Evolutionary conservation across 331 rosid species (phyloP), one percentile per base, ranked within the genome.

Genomic region (Rosa hybrid): DNA sequence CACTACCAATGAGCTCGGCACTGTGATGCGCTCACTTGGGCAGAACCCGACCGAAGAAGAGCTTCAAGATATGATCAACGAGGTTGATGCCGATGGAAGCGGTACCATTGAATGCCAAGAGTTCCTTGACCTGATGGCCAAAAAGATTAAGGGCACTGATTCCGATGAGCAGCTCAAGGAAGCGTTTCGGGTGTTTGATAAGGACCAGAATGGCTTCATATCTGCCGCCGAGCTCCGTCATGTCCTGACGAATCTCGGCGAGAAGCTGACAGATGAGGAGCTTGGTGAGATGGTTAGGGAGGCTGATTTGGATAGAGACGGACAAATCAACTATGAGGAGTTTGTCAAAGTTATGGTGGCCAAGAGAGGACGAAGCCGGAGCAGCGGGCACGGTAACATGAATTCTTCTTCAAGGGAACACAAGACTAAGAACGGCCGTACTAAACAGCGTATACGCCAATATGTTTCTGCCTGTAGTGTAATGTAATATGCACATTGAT

Each of bases 231-330:
- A n/a, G 27, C 27, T 57, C 27, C 63, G 63, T n/a, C 63, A n/a
- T 57, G 63, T 57, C 27, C 63, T 57, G 63, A 20, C 27, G 5
- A 57, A 57, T n/a, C 63, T 57, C 27, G 63, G 63, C 25, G 11
- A 57, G 27, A 57, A 57, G 27, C 27, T 57, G 63, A n/a, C 63
- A 21, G 63, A 57, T 57, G 63, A 57, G 27, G 63, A 57, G 27
- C 1, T 57, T 3, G 63, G 63, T 8, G 63, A 57, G 27, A 57
- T 57, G 63, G 10, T 57, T 57, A 5, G 12, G 27, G 63, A 57
- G 63, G 63, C 63, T 57, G 63, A 57, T 57, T 57, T n/a, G 63
- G 63, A 57, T 57, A 20, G 27, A n/a, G 63, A 57, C 8, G 63
- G 27, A n/a, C 63, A 57, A 25, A 57, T 57, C 27, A 57, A n/a